Conservation (phyloP, 495 filamentous ascomycete species). For the Neurospora sp. region DNA sequence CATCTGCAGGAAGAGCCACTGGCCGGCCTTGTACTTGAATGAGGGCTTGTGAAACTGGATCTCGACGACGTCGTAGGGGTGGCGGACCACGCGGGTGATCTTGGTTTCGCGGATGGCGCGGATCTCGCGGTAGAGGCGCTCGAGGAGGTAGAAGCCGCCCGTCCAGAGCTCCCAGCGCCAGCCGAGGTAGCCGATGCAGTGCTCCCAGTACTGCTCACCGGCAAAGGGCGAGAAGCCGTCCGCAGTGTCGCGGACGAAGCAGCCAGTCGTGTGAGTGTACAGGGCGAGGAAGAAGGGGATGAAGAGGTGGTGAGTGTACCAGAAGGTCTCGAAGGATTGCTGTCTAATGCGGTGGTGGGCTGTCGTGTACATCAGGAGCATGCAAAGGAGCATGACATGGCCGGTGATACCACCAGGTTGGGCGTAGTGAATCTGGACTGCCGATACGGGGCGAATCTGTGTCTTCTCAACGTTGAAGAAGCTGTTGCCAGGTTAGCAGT, state of each 20-base stretch:
- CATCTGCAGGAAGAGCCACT: constrained; percentile 94
- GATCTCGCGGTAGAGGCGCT: constrained; percentile 89
- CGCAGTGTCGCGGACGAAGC: constrained; percentile 78
- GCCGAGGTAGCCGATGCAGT: constrained; percentile 91
- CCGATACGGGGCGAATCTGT: constrained; percentile 69
- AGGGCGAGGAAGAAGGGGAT: constrained; percentile 88
- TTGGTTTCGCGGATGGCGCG: constrained; percentile 69
- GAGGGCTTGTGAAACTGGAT: constrained; percentile 93
- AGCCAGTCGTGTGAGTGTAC: constrained; percentile 92
- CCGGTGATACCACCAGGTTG: constrained; percentile 88
- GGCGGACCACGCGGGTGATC: constrained; percentile 87
- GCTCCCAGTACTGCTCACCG: constrained; percentile 70
- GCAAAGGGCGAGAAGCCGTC: constrained; percentile 75
- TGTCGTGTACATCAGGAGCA: constrained; percentile 97
- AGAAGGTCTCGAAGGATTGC: constrained; percentile 96
- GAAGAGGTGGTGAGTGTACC: constrained; percentile 98
- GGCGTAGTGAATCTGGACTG: constrained; percentile 88
- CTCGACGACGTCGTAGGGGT: constrained; percentile 97
- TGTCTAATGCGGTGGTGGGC: constrained; percentile 88
- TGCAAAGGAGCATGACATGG: constrained; percentile 96
- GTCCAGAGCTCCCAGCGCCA: constrained; percentile 95
- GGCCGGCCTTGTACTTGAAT: constrained; percentile 96
- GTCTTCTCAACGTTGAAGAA: constrained; percentile 92
- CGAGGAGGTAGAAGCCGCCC: constrained; percentile 75
- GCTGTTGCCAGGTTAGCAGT: constrained; percentile 35